Evolutionary conservation across 331 rosid species (phyloP).

Genomic region (Stylosanthes scabra): DNA sequence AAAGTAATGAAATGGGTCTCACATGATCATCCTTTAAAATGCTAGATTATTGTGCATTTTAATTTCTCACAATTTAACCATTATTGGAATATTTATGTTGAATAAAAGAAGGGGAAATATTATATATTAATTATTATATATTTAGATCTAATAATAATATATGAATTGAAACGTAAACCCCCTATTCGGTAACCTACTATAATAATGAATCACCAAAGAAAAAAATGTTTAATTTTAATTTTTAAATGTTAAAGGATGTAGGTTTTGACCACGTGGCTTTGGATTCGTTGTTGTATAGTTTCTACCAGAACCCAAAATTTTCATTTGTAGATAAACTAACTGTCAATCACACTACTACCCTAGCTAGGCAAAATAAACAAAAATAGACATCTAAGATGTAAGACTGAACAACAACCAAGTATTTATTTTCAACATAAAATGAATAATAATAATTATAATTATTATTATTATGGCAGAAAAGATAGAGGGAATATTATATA

Average conservation of each 20-base stretch:
- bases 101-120: constrained; percentile 10
- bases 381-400: constrained; percentile 20
- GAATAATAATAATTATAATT: not conserved
- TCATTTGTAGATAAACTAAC: constrained; percentile 8
- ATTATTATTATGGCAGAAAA: too few relatives aligned
- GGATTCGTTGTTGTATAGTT: constrained; percentile 41
- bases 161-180: too few relatives aligned
- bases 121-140: not conserved
- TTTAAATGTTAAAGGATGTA: constrained; percentile 42
- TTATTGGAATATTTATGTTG: constrained; percentile 34
- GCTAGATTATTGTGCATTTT: constrained; percentile 20
- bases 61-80: constrained; percentile 34
- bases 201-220: constrained; percentile 37
- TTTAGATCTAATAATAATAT: too few relatives aligned
- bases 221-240: constrained; percentile 33
- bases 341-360: constrained; percentile 7
- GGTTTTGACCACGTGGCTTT: constrained; percentile 65
- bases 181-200: constrained; percentile 67
- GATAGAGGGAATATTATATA: not conserved
- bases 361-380: constrained; percentile 20
- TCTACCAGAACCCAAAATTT: constrained; percentile 6
- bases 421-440: not conserved
- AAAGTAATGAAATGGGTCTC: constrained; percentile 35
- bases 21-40: not conserved
- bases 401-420: constrained; percentile 29